Conservation (phyloP, 2,329 filamentous ascomycete species). For the Aspergillus alliaceus region DNA sequence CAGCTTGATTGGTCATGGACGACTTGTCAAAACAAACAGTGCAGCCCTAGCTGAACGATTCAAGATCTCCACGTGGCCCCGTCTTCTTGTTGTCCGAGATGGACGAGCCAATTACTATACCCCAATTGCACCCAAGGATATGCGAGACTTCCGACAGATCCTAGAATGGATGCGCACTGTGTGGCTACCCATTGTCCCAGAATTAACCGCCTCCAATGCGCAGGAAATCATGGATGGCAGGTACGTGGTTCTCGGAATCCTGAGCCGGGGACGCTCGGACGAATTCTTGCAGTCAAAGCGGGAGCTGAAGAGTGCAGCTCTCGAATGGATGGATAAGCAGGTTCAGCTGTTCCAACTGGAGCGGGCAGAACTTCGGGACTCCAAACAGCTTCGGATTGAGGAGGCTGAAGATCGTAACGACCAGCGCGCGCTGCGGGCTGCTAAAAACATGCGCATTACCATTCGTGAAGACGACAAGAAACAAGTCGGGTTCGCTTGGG, state of each 20-base stretch:
- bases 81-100: slow-evolving; percentile 83
- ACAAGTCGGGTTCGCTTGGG: slow-evolving; percentile 94
- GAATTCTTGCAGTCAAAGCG: slow-evolving; percentile 75
- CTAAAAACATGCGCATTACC: slow-evolving; percentile 88
- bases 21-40: slow-evolving; percentile 88
- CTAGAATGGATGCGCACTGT: slow-evolving; percentile 93
- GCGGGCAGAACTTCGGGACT: slow-evolving; percentile 86
- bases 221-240: slow-evolving; percentile 93
- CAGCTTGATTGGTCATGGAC: slow-evolving; percentile 85
- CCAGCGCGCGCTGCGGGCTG: slow-evolving; percentile 78
- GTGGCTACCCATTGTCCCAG: slow-evolving; percentile 94
- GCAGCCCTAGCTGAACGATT: slow-evolving; percentile 73
- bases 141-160: slow-evolving; percentile 81
- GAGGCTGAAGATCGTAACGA: slow-evolving; percentile 94
- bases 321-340: slow-evolving; percentile 98
- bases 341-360: slow-evolving; percentile 88
- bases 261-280: slow-evolving; percentile 76
- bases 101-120: slow-evolving; percentile 88
- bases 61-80: slow-evolving; percentile 97
- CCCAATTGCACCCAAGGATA: slow-evolving; percentile 81
- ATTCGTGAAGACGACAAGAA: slow-evolving; percentile 86
- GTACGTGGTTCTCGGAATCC: slow-evolving; percentile 87
- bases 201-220: slow-evolving; percentile 87
- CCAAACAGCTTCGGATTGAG: slow-evolving; percentile 92
- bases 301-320: slow-evolving; percentile 92